phyloP scores from a whole-genome alignment of 495 filamentous ascomycete genomes.

The Daldinia grandis region DNA sequence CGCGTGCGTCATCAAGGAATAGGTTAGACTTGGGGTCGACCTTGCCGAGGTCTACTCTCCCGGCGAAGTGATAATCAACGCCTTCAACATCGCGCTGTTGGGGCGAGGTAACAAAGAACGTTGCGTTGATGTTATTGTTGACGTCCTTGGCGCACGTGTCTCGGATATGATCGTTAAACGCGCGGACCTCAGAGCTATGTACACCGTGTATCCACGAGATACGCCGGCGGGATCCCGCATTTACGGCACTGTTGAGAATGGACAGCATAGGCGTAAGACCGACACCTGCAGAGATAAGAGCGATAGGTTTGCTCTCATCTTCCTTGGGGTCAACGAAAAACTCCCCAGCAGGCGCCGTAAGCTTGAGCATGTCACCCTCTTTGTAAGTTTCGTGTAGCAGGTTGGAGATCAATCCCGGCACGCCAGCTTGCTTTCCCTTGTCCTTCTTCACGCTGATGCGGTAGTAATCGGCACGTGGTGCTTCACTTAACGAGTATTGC shows the following conservation, averaged over 20 bases:
- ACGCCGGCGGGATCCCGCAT: constrained; percentile 53
- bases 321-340: constrained; percentile 67
- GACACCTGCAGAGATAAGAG: constrained; percentile 74
- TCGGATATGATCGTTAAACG: constrained; percentile 63
- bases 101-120: constrained; percentile 54
- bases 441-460: constrained; percentile 78
- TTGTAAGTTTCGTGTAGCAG: constrained; percentile 68
- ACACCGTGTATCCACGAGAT: constrained; percentile 72
- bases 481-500: constrained; percentile 77
- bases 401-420: constrained; percentile 75
- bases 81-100: constrained; percentile 58
- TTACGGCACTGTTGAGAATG: constrained; percentile 68
- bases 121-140: constrained; percentile 48
- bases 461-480: constrained; percentile 65
- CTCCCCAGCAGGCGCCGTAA: constrained; percentile 75
- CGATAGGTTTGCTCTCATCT: constrained; percentile 58
- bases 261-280: constrained; percentile 73
- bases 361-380: constrained; percentile 66
- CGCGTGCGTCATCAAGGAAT: constrained; percentile 59
- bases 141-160: constrained; percentile 50
- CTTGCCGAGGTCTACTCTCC: constrained; percentile 64
- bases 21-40: constrained; percentile 60
- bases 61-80: constrained; percentile 62
- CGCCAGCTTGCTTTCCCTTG: constrained; percentile 54
- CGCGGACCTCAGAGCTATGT: constrained; percentile 55